phyloP scores from a whole-genome alignment of 768 basidiomycete species.

The Naganishia kalamii region DNA sequence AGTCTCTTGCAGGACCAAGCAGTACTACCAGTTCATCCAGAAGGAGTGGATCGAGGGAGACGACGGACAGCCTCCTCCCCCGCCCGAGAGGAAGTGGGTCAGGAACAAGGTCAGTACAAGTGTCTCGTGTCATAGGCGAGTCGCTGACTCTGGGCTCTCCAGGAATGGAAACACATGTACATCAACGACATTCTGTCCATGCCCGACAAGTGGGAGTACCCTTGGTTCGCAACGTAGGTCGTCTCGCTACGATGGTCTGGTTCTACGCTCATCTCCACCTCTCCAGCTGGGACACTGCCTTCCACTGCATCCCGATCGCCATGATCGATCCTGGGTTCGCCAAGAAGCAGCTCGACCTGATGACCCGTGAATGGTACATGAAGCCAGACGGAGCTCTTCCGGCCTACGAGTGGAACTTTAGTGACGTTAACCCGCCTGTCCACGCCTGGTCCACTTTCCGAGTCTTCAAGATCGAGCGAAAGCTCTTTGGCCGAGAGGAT shows the following conservation, averaged over 20 bases:
- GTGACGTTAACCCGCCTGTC: constrained; percentile 96
- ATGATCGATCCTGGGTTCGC: constrained; percentile 92
- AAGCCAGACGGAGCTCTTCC: constrained; percentile 98
- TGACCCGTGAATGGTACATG: constrained; percentile 96
- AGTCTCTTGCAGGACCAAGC: constrained; percentile 58
- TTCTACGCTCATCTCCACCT: not conserved
- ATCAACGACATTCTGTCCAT: constrained; percentile 94
- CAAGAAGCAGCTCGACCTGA: constrained; percentile 91
- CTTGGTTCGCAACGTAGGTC: constrained; percentile 80
- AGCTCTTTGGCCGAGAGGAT: constrained; percentile 85
- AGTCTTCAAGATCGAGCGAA: constrained; percentile 98
- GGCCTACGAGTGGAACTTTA: constrained; percentile 99
- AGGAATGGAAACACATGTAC: constrained; percentile 93
- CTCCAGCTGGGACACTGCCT: constrained; percentile 79
- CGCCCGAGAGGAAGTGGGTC: constrained; percentile 74
- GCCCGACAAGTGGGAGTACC: constrained; percentile 99
- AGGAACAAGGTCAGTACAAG: constrained; percentile 56
- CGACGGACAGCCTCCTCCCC: constrained; percentile 88
- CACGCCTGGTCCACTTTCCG: constrained; percentile 96
- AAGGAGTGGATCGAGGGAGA: constrained; percentile 95
- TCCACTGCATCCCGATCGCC: constrained; percentile 96
- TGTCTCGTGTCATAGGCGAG: not conserved
- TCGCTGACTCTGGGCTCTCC: no score
- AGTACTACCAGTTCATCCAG: constrained; percentile 92
- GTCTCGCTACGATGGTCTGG: not conserved